Percentiles rank a stretch among this genome's conserved stretches.
These are phyloP conservation scores for Melastoma malabathricum DNA, from an alignment of 345 rosid genomes.

Conservation along the genomic window DNA sequence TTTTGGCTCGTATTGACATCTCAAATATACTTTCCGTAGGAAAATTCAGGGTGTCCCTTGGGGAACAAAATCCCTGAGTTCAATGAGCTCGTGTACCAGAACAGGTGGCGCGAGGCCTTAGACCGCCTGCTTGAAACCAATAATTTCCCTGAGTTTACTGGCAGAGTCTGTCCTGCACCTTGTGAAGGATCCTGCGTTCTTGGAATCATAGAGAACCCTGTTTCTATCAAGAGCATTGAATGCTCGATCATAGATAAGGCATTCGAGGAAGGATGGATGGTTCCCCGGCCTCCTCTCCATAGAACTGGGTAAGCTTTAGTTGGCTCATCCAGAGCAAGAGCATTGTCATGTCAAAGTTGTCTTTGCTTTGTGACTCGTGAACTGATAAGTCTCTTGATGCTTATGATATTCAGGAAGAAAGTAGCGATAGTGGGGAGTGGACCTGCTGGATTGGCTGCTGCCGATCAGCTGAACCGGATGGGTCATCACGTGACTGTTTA, in stretches of 20 bases:
- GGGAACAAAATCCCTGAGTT: slow-evolving; percentile 99
- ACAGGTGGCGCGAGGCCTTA: slow-evolving; percentile 98
- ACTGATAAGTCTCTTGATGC: background rate
- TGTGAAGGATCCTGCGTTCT: slow-evolving; percentile 99
- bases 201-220: slow-evolving; percentile 99
- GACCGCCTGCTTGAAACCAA: slow-evolving; percentile 92
- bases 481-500: slow-evolving; percentile 91
- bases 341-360: background rate
- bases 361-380: background rate
- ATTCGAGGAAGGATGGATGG: slow-evolving; percentile 98
- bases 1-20: no score
- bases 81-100: slow-evolving; percentile 92
- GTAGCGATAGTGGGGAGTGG: slow-evolving; percentile 92
- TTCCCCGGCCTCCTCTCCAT: slow-evolving; percentile 70
- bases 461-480: slow-evolving; percentile 91
- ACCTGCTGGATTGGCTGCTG: slow-evolving; percentile 96
- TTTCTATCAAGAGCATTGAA: slow-evolving; percentile 86
- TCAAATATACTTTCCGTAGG: slow-evolving; percentile 28
- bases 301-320: slow-evolving; percentile 64
- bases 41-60: slow-evolving; percentile 93
- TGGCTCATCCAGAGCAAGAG: background rate
- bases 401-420: slow-evolving; percentile 37
- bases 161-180: slow-evolving; percentile 99
- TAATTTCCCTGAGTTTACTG: slow-evolving; percentile 97
- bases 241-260: slow-evolving; percentile 91